Base-by-base conservation (phyloP, 2,329 filamentous ascomycete species). In the Calonectria ilicicola region DNA sequence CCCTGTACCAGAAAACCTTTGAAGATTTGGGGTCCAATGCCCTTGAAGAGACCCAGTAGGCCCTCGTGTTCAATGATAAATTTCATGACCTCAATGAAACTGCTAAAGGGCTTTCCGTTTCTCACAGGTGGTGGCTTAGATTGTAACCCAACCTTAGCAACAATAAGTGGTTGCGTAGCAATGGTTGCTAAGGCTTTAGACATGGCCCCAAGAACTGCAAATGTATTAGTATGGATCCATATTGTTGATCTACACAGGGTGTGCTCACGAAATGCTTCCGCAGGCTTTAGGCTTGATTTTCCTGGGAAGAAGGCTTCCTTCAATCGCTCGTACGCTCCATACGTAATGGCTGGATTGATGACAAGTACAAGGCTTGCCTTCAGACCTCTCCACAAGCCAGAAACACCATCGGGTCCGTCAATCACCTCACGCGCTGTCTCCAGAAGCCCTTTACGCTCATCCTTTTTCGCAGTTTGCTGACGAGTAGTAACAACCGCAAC, bases 301-400 rank as follows among this genome's bases (percentile, higher is more conserved):
- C 92, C 93, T 0, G 95, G 93, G 83, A 95, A 98, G 29, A 98
- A 79, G 12, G 91, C 79, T 42, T 93, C 92, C 84, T 94, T 94
- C 77, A 98, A 86, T 77, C 96, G 91, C 86, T 99, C 96, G 81
- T 98, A 99, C 67, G 96, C 95, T 66, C 97, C 97, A 80, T 99
- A 99, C 58, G 97, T 99, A 83, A 99, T 99, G 58, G 96, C 95
- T 14, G 97, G 97, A 83, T 99, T 99, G 73, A 98, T 91, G 14
- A 98, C 96, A 72, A 99, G 89, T 35, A 99, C 96, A 82, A 99
- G 89, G 83, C 96, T 98, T 67, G 97, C 97, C 86, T 98, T 98
- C 78, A 99, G 86, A 10, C 97, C 97, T 84, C 96, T 93, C 97
- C 97, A 99, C 51, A 99, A 89, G 17, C 97, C 97, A 26, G 90